Evolutionary conservation across 257 asterid genomes (phyloP), one percentile per base, ranked within the genome.

Genomic region (Solanum raphanifolium): DNA sequence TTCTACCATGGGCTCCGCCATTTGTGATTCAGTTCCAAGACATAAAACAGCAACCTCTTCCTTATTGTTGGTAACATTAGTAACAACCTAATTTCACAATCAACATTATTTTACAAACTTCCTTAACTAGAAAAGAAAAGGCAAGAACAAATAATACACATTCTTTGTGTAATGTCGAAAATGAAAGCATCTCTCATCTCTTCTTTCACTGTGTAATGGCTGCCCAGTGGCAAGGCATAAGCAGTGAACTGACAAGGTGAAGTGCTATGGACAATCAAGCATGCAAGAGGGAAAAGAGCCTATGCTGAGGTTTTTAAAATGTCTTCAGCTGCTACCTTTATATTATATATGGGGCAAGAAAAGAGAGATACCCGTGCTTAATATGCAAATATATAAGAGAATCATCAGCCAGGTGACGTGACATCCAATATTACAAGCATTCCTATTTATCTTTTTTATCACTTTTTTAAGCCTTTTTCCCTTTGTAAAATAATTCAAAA

Each of bases 31-130:
- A 62, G 75, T 69, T 89, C 91, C 91, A 38, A 83, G 87, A 89
- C 89, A 83, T 71, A 69, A 92, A 39, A 90, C 48, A 76, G 58
- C 92, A 86, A 79, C 89, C 88, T 89, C 92, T 62, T 87, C 91
- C 65, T 69, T 89, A 86, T 91, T 88, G 89, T 83, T 93, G 86
- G 85, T 87, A 87, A 91, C 68, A 71, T 38, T 89, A 79, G 86
- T 87, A 89, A 69, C 90, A 87, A 87, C 92, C 98, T 96, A 90
- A 90, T 87, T 65, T 85, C 83, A 75, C 27, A 38, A 75, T 84
- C 65, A 69, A 68, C 39, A 36, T 65, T 87, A 83, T 21, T 66
- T 87, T 34, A 83, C 8, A 34, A 29, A 60, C 43, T 25, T 25
- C 38, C 66, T 79, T 79, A 16, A 79, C 66, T 13, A 81, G 66